These are phyloP conservation scores for Bryoerythrophyllum caledonicum DNA, from an alignment of 225 moss, liverwort and hornwort species.

Conservation along the genomic window DNA sequence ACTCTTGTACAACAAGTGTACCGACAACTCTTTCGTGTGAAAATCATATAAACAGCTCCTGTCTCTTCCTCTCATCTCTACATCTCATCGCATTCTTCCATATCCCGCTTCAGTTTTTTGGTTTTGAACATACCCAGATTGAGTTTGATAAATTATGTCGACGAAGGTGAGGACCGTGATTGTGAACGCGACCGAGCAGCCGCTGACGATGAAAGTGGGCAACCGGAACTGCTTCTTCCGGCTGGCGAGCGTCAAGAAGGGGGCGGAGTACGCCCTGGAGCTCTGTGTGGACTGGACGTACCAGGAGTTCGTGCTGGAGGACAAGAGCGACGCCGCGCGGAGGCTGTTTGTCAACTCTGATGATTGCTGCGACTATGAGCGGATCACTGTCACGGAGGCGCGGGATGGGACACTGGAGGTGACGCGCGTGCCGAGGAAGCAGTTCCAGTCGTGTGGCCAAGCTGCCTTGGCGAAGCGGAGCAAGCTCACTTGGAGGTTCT, in stretches of 20 bases:
- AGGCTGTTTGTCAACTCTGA: slow-evolving; percentile 24
- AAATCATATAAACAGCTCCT: background rate
- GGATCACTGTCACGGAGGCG: slow-evolving; percentile 10
- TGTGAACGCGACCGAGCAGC: slow-evolving; percentile 28
- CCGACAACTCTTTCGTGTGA: too few relatives aligned
- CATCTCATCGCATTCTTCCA: background rate
- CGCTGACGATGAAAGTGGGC: slow-evolving; percentile 27
- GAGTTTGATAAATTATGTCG: background rate
- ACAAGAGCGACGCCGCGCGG: background rate
- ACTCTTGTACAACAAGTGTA: too few relatives aligned
- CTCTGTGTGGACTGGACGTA: slow-evolving; percentile 21
- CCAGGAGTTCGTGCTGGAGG: slow-evolving; percentile 29
- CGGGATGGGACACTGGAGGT: slow-evolving; percentile 3
- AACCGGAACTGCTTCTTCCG: slow-evolving; percentile 15
- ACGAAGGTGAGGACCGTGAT: slow-evolving; percentile 22
- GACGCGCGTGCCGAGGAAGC: background rate
- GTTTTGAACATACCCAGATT: too few relatives aligned
- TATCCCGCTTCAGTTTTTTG: too few relatives aligned
- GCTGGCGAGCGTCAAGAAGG: slow-evolving; percentile 22
- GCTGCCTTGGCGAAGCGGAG: background rate
- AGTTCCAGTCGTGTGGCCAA: background rate
- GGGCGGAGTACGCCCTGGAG: slow-evolving; percentile 27
- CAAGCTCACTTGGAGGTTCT: slow-evolving; percentile 9
- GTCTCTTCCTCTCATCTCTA: background rate
- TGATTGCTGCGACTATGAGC: slow-evolving; percentile 32